Evolutionary conservation across 1,284 basidiomycete species (phyloP), one percentile per base, ranked within the genome.

Genomic region (Meira nashicola): DNA sequence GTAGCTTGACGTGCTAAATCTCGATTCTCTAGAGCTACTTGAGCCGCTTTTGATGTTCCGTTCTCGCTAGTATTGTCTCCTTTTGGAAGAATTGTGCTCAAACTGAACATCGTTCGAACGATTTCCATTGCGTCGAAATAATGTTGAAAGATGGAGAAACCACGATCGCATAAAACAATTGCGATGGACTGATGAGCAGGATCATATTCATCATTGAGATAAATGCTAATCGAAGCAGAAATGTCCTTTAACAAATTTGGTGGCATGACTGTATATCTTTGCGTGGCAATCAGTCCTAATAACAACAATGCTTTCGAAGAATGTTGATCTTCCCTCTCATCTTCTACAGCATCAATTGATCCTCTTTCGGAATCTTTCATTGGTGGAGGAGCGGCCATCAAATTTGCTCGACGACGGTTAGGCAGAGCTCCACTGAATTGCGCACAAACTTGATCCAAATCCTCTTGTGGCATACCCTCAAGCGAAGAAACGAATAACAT

Each of bases 141-240:
- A 66, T 92, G 87, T 76, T 94, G 92, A 90, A 92, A 97, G 46
- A 92, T 87, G 44, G 87, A 84, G 77, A 96, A 97, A 0, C 92
- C 92, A 49, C 87, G 86, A 2, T 88, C 87, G 71, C 89, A 92
- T 10, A 97, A 82, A 72, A 97, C 92, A 64, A 96, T 87, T 0
- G 90, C 92, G 1, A 95, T 82, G 0, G 84, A 82, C 19, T 88
- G 83, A 76, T 89, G 83, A 0, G 81, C 81, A 1, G 78, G 68
- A 3, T 84, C 85, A 10, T 83, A 79, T 47, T 87, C 86, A 12
- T 90, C 86, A 57, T 90, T 84, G 12, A 96, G 82, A 70, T 88
- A 92, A 2, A 86, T 68, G 0, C 84, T 82, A 55, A 97, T 85
- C 0, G 91, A 93, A 69, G 86, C 86, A 1, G 93, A 86, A 46